Percentiles rank a stretch among this genome's conserved stretches.
Evolutionary conservation across 2,329 filamentous ascomycete species (phyloP).

Genomic region (Ceratocystis diversiconidia): DNA sequence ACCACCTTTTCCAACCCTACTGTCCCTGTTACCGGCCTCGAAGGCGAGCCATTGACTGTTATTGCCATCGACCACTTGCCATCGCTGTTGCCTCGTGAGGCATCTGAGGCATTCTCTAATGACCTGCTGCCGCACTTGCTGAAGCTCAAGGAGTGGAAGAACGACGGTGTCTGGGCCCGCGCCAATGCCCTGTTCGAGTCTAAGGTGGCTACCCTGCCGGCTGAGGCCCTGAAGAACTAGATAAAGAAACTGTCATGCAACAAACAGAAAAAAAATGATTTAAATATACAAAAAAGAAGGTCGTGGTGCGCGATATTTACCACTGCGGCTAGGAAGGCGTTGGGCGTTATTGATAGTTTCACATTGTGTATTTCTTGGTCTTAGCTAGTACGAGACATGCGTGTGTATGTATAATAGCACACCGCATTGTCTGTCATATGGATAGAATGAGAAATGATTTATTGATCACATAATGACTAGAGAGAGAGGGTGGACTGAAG

Average conservation of each 20-base stretch:
- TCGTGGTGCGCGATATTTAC: background rate
- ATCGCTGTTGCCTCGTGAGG: constrained; percentile 69
- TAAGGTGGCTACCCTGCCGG: constrained; percentile 59
- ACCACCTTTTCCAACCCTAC: constrained; percentile 86
- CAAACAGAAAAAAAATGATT: constrained; percentile 1
- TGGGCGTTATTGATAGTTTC: constrained; percentile 1
- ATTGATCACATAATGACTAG: too few relatives aligned
- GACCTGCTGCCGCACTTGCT: constrained; percentile 66
- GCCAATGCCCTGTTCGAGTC: constrained; percentile 75
- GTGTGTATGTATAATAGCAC: too few relatives aligned
- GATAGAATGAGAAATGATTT: too few relatives aligned
- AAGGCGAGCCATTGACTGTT: constrained; percentile 51
- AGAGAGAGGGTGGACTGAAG: background rate
- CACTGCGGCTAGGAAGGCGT: background rate
- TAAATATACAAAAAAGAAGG: background rate
- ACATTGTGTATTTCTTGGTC: background rate
- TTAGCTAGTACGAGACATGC: too few relatives aligned
- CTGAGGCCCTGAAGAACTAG: constrained; percentile 23
- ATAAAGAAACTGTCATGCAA: background rate
- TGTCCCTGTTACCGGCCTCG: constrained; percentile 51
- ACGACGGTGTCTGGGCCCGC: constrained; percentile 64
- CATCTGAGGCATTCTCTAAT: constrained; percentile 69
- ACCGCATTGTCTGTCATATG: too few relatives aligned
- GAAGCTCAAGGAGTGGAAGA: constrained; percentile 60
- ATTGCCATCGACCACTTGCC: constrained; percentile 84